Evolutionary conservation across 2,329 filamentous ascomycete genomes (phyloP), one percentile per base, ranked within the genome.

Genomic region (Verticillium klebahnii): DNA sequence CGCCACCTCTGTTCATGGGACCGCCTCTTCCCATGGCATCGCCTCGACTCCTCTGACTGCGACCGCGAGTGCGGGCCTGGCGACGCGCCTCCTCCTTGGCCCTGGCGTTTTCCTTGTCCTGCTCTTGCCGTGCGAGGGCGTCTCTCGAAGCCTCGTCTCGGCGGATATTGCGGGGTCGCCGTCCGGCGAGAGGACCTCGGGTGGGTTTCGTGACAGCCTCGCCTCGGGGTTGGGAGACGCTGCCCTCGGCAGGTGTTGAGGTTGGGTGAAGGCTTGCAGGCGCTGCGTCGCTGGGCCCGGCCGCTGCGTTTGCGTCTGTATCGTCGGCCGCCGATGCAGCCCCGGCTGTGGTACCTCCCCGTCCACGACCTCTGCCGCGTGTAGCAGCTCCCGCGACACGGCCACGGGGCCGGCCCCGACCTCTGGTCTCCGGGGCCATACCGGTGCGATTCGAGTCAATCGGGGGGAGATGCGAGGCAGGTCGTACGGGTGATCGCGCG

Each of bases 81-180:
- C 58, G 61, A 15, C 64, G 63, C 57, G 64, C 64, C 55, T 66
- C 64, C n/a, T 64, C 64, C 57, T 65, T 65, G 37, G 63, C 63
- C 40, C 58, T 65, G 17, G 61, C 63, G 58, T 65, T 74, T 2
- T 77, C 75, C 64, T 80, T 80, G 62, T 78, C 73, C 60, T 77
- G 73, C 63, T 80, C 78, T 60, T 77, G 73, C 14, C 77, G 73
- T 56, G 81, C 81, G 11, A 83, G 70, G 58, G 67, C 76, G 60
- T 81, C 79, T 68, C 81, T 73, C 59, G 82, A 80, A 7, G 78
- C 76, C 61, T 82, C 80, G 71, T 83, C 80, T 76, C 81, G 73
- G 60, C 81, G 76, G 57, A 82, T 69, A 62, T 78, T 80, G 65
- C 77, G 82, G 34, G 81, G 81, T 59, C 76, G 77, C 40, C 81